Evolutionary conservation across 345 rosid species (phyloP).

Genomic region (Leavenworthia alabamica): DNA sequence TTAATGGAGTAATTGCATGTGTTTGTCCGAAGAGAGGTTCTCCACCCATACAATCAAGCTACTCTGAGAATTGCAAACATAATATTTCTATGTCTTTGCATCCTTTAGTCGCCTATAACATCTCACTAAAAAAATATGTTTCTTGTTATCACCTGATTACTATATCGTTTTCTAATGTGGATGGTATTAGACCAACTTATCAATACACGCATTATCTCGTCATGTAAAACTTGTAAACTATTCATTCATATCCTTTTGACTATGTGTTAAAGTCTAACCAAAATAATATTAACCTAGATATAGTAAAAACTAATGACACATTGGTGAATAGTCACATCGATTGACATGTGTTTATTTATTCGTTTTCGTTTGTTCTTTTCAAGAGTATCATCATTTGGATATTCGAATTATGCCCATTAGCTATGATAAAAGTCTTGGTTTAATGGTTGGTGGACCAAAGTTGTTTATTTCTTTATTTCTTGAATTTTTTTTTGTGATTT

Average conservation of each 20-base stretch:
- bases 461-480: not conserved
- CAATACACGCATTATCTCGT: not conserved
- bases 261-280: not conserved
- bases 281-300: not conserved
- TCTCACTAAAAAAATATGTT: not conserved
- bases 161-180: not conserved
- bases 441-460: not conserved
- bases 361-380: not conserved
- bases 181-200: not conserved
- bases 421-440: not conserved
- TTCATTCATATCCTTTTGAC: not conserved
- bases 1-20: not conserved
- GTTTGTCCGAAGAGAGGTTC: not conserved
- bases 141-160: not conserved
- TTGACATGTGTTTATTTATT: not conserved
- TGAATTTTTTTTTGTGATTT: not conserved
- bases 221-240: not conserved
- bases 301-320: not conserved
- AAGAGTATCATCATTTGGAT: not conserved
- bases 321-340: not conserved
- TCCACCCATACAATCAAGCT: slow-evolving; percentile 4
- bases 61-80: not conserved
- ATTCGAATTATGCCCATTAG: not conserved
- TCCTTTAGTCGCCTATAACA: not conserved
- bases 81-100: not conserved